Evolutionary conservation across 2,329 filamentous ascomycete genomes (phyloP), one percentile per base, ranked within the genome.

Genomic region (Colletotrichum limetticola): DNA sequence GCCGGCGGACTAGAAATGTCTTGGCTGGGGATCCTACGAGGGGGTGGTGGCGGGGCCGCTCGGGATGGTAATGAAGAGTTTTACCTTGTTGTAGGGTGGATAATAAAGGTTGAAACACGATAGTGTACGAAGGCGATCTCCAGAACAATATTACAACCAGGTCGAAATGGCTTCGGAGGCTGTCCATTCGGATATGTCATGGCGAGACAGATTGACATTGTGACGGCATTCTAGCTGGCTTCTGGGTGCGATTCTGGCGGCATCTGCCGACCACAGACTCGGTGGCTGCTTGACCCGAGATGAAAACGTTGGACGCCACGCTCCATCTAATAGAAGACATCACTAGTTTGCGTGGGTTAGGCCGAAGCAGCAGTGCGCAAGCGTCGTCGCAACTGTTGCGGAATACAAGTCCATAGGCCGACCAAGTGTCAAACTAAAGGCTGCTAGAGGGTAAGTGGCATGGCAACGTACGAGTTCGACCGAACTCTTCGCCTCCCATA

Each of bases 221-320:
- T 22, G 56, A 70, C 56, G 66, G 62, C 46, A 70, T 70, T 70
- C 66, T 61, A 66, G 70, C 66, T 37, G 46, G 46, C 60, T 72
- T 70, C 70, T 56, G 55, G 22, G 46, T 55, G 60, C 14, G 14
- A 37, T 61, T 60, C 56, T 61, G 56, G 49, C 53, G 56, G 35
- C 60, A 66, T 52, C 26, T 72, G 66, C 66, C 66, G 66, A 70
- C 59, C 35, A 64, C 46, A 56, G 55, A 60, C 32, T 65, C 35
- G n/a, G 57, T 60, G 32, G 59, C 60, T 28, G 9, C 46, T 37
- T 46, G 49, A 49, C 46, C 37, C 32, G 12, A 70, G 55, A 65
- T 52, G 66, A 65, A 56, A 72, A 70, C 53, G 60, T 70, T 61
- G 28, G 32, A 66, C 68, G 66, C 66, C 46, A 70, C 66, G 35